These are phyloP conservation scores for Saccharum officinarum DNA, from an alignment of 176 grass and related monocot genomes.

Conservation along the genomic window DNA sequence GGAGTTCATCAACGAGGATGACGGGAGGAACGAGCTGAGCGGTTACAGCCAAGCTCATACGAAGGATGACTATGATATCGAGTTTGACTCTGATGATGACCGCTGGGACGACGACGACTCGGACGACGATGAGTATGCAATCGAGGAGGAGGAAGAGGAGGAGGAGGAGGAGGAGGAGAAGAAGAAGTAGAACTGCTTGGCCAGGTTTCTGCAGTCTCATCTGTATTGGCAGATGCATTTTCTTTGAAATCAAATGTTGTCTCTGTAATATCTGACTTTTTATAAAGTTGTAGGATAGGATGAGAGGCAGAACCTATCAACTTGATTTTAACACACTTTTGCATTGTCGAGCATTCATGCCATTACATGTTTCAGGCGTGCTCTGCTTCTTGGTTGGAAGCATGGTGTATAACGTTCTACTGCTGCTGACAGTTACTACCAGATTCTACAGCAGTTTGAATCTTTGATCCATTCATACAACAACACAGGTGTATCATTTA, in stretches of 20 bases:
- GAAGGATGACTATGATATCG: constrained; percentile 8
- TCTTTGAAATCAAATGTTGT: constrained; percentile 7
- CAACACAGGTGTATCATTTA: neutral
- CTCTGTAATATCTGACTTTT: neutral
- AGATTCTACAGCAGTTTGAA: neutral
- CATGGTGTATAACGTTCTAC: neutral
- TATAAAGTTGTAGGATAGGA: constrained; percentile 3
- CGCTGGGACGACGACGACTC: neutral
- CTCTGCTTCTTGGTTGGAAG: neutral
- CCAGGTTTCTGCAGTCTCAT: constrained; percentile 1
- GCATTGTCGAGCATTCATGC: neutral
- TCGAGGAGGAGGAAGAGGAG: neutral
- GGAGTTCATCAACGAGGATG: constrained; percentile 79
- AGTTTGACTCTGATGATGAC: constrained; percentile 1
- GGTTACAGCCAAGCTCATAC: neutral
- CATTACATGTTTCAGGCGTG: neutral
- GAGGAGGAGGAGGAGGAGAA: constrained; percentile 15
- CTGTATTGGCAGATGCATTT: constrained; percentile 1
- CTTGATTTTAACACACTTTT: neutral
- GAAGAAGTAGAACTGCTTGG: constrained; percentile 36
- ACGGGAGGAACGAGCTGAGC: constrained; percentile 46
- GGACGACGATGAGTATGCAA: neutral
- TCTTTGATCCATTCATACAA: neutral
- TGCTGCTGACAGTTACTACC: neutral
- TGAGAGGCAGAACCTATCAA: constrained; percentile 27